Percentiles rank a stretch among this genome's conserved stretches.
These are phyloP conservation scores for Alternaria panax DNA, from an alignment of 2,329 filamentous ascomycete species.

Conservation along the genomic window DNA sequence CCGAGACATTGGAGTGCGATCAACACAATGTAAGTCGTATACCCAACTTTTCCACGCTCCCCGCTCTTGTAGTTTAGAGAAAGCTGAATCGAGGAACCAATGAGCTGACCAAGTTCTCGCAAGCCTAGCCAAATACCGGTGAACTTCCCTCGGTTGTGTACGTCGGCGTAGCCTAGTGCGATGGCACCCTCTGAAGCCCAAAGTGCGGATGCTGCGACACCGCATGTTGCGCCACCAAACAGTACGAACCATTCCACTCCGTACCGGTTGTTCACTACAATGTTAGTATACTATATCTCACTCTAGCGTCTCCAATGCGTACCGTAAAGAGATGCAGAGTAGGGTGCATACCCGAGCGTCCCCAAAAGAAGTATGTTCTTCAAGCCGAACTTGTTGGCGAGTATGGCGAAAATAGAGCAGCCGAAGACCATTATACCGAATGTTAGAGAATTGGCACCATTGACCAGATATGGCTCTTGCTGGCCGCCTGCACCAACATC, in stretches of 20 bases:
- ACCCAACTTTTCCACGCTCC: slow-evolving; percentile 56
- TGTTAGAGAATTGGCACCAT: slow-evolving; percentile 54
- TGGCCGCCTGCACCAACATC: slow-evolving; percentile 40
- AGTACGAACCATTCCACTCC: slow-evolving; percentile 47
- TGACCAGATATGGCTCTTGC: slow-evolving; percentile 50
- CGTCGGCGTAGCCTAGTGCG: slow-evolving; percentile 55
- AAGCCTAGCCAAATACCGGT: slow-evolving; percentile 63
- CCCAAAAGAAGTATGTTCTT: slow-evolving; percentile 43
- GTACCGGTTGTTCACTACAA: slow-evolving; percentile 41
- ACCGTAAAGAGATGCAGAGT: slow-evolving; percentile 31
- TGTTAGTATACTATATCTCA: not conserved
- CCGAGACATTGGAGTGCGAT: slow-evolving; percentile 58
- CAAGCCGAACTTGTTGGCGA: slow-evolving; percentile 48
- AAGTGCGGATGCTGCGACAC: slow-evolving; percentile 49
- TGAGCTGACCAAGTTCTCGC: slow-evolving; percentile 61
- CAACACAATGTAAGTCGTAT: slow-evolving; percentile 51
- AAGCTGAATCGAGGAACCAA: slow-evolving; percentile 61
- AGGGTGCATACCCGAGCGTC: slow-evolving; percentile 42
- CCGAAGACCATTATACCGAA: slow-evolving; percentile 55
- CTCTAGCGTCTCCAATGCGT: not conserved
- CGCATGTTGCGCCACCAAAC: slow-evolving; percentile 44
- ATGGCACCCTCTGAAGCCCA: slow-evolving; percentile 54
- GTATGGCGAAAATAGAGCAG: slow-evolving; percentile 33
- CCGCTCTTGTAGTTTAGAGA: slow-evolving; percentile 57
- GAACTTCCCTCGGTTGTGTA: slow-evolving; percentile 56